Base-by-base conservation (phyloP, 306 rosid species). In the Dryas alaskensis region DNA sequence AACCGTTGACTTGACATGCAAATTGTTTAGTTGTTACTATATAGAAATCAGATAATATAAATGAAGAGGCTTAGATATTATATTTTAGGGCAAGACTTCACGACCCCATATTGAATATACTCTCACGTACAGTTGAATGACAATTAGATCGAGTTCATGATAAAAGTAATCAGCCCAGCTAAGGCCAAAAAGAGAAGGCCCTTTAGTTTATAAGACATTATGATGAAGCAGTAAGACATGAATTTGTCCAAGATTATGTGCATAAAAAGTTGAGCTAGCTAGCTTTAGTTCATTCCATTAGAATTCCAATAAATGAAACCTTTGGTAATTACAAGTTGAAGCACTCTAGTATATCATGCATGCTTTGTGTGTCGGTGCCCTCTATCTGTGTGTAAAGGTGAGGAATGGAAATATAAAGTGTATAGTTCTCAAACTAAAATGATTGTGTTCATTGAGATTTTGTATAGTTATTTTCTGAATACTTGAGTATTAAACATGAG, bases 281-380 rank as follows among this genome's bases (percentile, higher is more conserved):
- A 40, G 48, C 67, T 12, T 70, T 25, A 17, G 31, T 22, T 57
- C 65, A 7, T 57, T 71, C 37, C 55, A 55, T 19, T 45, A 44
- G 25, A 44, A 71, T 55, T 54, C 74, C 63, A 22, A 57, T 22
- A 22, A 0, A 22, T 54, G 73, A 39, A 57, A 27, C 40, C 50
- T 52, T 39, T n/a, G 16, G 73, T n/a, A 50, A 4, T 54, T 54
- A 54, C 60, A 54, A 54, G 60, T 54, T 54, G 60, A 54, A 8
- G 60, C 37, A 31, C 37, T 31, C 37, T 31, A 31, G 37, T 31
- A 31, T 31, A 31, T 31, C 37, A 31, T 31, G 37, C 3, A 31
- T 31, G 37, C 37, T 31, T 31, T 31, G 37, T 31, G 37, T 2
- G 37, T 31, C 37, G 37, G 37, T 31, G 37, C 3, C 2, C 37